A percentile compares a stretch with the other conserved stretches of the same genome.
phyloP scores from a whole-genome alignment of 306 rosid genomes.

The Cicer bijugum region DNA sequence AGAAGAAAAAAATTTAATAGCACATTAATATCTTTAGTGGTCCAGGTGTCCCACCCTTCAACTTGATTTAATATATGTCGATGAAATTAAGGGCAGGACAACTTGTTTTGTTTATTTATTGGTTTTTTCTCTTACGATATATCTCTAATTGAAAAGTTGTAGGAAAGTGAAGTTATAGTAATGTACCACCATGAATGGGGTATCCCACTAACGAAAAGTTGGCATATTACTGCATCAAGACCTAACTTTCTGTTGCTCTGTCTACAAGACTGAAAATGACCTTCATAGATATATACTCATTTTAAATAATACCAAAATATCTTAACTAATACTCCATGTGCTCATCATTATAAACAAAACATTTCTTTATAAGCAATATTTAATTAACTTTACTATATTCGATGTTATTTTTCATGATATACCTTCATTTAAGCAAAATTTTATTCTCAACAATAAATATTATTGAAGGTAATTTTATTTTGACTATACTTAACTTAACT shows the following conservation, averaged over 20 bases:
- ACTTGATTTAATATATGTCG: slow-evolving; percentile 21
- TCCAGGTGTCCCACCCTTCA: slow-evolving; percentile 20
- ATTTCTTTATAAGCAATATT: too few species aligned
- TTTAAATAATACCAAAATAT: slow-evolving; percentile 5
- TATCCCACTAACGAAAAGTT: slow-evolving; percentile 42
- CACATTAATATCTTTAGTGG: slow-evolving; percentile 21
- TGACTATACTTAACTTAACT: too few species aligned
- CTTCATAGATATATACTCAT: neutral
- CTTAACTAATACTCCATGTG: neutral
- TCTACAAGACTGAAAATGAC: slow-evolving; percentile 40
- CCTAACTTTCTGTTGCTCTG: slow-evolving; percentile 44
- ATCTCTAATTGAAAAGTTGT: slow-evolving; percentile 24
- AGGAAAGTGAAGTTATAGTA: slow-evolving; percentile 33
- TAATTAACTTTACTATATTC: too few species aligned
- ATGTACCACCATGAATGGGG: slow-evolving; percentile 22
- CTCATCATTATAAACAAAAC: too few species aligned
- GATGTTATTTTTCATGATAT: too few species aligned
- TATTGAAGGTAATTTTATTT: too few species aligned
- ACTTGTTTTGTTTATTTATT: slow-evolving; percentile 3
- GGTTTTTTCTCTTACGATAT: slow-evolving; percentile 2
- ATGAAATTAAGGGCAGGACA: slow-evolving; percentile 33
- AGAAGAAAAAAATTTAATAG: neutral
- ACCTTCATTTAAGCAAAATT: too few species aligned
- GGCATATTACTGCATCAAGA: slow-evolving; percentile 43
- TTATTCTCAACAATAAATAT: too few species aligned